A percentile compares a stretch with the other conserved stretches of the same genome.
Conservation (phyloP, 208 protist genomes). For the Strigomonas oncopelti region DNA sequence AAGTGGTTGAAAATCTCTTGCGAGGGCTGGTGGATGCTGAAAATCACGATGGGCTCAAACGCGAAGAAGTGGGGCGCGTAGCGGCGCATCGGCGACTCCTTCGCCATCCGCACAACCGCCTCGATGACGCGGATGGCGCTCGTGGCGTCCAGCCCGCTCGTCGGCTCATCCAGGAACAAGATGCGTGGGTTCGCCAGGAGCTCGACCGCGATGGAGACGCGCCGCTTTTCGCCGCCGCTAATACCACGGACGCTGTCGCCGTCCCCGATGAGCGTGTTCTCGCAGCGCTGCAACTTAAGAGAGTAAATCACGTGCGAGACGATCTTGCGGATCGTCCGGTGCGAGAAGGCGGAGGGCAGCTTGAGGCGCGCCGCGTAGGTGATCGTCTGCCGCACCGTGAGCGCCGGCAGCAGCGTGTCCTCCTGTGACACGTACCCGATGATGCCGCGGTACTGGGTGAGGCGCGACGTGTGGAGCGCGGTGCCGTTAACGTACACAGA, state of each 20-base stretch:
- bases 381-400: slow-evolving; percentile 88
- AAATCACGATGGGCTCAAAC: slow-evolving; percentile 86
- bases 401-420: slow-evolving; percentile 79
- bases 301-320: slow-evolving; percentile 61
- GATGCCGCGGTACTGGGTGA: slow-evolving; percentile 71
- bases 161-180: slow-evolving; percentile 90
- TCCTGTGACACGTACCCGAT: slow-evolving; percentile 92
- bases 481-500: slow-evolving; percentile 72
- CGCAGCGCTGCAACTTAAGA: slow-evolving; percentile 72
- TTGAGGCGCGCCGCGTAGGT: slow-evolving; percentile 87
- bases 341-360: slow-evolving; percentile 77
- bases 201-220: slow-evolving; percentile 90
- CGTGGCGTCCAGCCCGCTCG: slow-evolving; percentile 82
- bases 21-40: slow-evolving; percentile 91
- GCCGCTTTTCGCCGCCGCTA: slow-evolving; percentile 88
- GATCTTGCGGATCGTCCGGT: slow-evolving; percentile 56
- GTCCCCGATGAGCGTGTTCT: slow-evolving; percentile 74
- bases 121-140: slow-evolving; percentile 82
- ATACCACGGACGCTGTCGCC: slow-evolving; percentile 69
- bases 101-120: slow-evolving; percentile 74
- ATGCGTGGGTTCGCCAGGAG: slow-evolving; percentile 88
- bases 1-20: slow-evolving; percentile 85
- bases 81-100: slow-evolving; percentile 72
- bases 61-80: slow-evolving; percentile 86
- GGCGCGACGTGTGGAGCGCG: slow-evolving; percentile 23